Evolutionary conservation across 2,329 filamentous ascomycete genomes (phyloP), one percentile per base, ranked within the genome.

Genomic region (Alternaria triticina): DNA sequence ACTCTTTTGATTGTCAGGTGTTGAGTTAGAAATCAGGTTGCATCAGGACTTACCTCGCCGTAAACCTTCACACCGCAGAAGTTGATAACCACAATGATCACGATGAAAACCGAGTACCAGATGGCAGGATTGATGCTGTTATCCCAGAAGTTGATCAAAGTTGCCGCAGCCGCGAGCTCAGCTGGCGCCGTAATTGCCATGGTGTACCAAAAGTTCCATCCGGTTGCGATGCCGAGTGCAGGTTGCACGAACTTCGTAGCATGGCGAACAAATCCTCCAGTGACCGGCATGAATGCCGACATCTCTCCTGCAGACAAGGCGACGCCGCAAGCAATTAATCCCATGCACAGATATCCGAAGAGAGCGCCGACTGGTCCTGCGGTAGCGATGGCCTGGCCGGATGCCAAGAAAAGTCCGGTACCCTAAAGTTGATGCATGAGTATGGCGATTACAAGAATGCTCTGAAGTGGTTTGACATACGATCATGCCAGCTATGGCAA

Each of bases 71-170:
- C 66, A 1, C 47, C 57, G 13, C 40, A 59, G 23, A 60, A 62
- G 43, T 68, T 66, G 20, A 68, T 62, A 1, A 49, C 9, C 10
- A 68, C 54, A 7, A 67, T 65, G 22, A 65, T 47, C 5, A 69
- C 57, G 12, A 65, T 61, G 17, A 69, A 63, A 2, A 69, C 57
- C 4, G 62, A 57, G 22, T 58, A 54, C 54, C 57, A 70, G 5
- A 69, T 27, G 6, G 61, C 63, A 28, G 51, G 43, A 6, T 69
- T 69, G 22, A 67, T 60, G 3, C 46, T 33, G 20, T 61, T 50
- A 55, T 87, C 83, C 91, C 91, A 93, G 75, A 90, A 93, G 75
- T 92, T 88, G 65, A 93, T 91, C 57, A 93, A 89, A 49, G 92
- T 81, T 7, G 89, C 90, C 1, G 90, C 88, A 0, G 89, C 89